These are phyloP conservation scores for Vickermania ingenoplastis DNA, from an alignment of 208 protist species.

Conservation along the genomic window DNA sequence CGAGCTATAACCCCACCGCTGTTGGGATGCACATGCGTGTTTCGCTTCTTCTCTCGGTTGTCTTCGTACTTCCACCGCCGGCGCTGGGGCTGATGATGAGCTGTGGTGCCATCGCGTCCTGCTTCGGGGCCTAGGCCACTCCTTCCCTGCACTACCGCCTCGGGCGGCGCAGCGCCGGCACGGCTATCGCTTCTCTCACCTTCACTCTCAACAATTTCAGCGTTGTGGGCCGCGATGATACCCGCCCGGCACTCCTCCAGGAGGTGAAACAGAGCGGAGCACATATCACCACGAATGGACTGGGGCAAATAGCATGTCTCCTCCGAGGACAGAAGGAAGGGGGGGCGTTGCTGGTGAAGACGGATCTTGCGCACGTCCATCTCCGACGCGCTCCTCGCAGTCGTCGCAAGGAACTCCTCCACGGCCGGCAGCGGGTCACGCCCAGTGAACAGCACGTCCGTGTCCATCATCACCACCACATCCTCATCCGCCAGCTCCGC, in stretches of 20 bases:
- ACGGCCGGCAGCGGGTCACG: neutral
- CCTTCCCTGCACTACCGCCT: neutral
- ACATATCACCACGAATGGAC: neutral
- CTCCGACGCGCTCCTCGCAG: neutral
- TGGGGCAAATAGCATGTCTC: neutral
- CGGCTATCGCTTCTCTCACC: no score
- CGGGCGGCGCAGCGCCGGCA: no score
- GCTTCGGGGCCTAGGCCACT: no score
- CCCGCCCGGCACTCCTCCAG: neutral
- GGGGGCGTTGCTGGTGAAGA: neutral
- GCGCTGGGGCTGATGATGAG: no score
- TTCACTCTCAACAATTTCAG: no score
- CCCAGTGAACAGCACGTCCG: neutral
- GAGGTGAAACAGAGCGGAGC: neutral
- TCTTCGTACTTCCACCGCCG: neutral
- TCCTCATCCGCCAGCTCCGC: neutral
- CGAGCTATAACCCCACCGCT: neutral
- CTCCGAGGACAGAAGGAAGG: neutral
- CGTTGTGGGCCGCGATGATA: neutral
- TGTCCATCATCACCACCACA: neutral
- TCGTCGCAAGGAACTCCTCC: constrained; percentile 1
- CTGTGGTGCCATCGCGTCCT: no score
- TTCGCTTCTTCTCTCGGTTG: neutral
- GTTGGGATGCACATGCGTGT: neutral
- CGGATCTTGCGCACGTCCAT: neutral